Conservation (phyloP, 2,329 filamentous ascomycete genomes). For the Diaporthe ampelina region DNA sequence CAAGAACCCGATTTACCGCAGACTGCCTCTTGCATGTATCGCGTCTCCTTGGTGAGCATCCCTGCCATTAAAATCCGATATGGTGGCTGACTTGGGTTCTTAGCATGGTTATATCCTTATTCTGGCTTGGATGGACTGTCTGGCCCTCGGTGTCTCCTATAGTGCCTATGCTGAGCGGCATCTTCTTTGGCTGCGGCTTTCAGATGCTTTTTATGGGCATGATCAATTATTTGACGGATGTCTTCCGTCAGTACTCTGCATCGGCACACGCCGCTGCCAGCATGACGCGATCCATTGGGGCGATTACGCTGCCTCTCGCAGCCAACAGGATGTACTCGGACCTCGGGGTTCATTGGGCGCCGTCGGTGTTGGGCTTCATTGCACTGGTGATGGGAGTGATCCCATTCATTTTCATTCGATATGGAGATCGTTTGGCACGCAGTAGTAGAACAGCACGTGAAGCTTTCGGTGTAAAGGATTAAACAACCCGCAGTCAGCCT, state of each 20-base stretch:
- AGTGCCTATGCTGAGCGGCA: conserved; percentile 1
- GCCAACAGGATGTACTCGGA: conserved; percentile 23
- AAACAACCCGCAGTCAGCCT: neutral
- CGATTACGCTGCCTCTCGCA: conserved; percentile 15
- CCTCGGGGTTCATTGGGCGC: conserved; percentile 5
- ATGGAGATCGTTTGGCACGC: conserved; percentile 3
- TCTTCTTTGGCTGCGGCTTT: conserved; percentile 19
- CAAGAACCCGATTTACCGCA: conserved; percentile 7
- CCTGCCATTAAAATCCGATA: neutral
- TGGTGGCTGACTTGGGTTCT: neutral
- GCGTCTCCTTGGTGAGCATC: conserved; percentile 10
- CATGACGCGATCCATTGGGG: conserved; percentile 12
- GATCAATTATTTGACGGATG: conserved; percentile 17
- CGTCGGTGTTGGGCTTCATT: conserved; percentile 12
- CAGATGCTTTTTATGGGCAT: conserved; percentile 18
- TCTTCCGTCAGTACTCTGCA: conserved; percentile 16
- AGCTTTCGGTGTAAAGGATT: neutral
- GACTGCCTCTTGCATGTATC: conserved; percentile 14
- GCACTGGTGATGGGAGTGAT: conserved; percentile 9
- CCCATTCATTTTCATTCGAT: neutral
- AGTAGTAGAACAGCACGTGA: conserved; percentile 17
- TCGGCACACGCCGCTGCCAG: conserved; percentile 16
- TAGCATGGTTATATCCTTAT: conserved; percentile 4
- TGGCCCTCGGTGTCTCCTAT: conserved; percentile 9
- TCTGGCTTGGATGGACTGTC: conserved; percentile 21